These are phyloP conservation scores for Lepidium campestre DNA, from an alignment of 441 rosid species.

Conservation along the genomic window DNA sequence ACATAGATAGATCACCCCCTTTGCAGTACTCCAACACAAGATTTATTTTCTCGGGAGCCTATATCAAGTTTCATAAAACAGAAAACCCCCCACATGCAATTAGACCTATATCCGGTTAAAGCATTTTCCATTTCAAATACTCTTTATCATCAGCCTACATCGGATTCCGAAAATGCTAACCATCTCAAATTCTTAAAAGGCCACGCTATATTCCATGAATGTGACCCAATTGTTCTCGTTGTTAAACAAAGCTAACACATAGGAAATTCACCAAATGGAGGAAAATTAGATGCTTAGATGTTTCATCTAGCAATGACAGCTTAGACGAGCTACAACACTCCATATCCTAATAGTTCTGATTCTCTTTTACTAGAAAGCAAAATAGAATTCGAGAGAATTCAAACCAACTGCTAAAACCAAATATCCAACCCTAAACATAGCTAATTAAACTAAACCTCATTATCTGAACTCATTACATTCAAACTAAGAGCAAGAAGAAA, in stretches of 20 bases:
- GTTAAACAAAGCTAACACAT: neutral
- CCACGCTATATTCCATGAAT: neutral
- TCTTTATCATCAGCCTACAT: neutral
- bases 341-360: neutral
- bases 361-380: neutral
- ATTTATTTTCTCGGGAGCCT: conserved; percentile 82
- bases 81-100: neutral
- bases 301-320: neutral
- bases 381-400: neutral
- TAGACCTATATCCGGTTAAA: neutral
- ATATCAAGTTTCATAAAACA: conserved; percentile 5
- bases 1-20: conserved; percentile 93
- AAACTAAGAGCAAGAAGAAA: neutral
- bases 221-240: neutral
- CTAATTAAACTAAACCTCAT: neutral
- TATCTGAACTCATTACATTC: neutral
- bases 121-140: neutral
- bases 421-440: neutral
- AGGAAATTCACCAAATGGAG: neutral
- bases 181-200: neutral
- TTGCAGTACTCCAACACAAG: conserved; percentile 86
- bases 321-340: neutral
- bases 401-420: neutral
- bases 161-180: neutral
- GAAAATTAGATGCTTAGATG: neutral